phyloP scores from a whole-genome alignment of 1,139 yeast genomes.

The Blastobotrys petasosporus region DNA sequence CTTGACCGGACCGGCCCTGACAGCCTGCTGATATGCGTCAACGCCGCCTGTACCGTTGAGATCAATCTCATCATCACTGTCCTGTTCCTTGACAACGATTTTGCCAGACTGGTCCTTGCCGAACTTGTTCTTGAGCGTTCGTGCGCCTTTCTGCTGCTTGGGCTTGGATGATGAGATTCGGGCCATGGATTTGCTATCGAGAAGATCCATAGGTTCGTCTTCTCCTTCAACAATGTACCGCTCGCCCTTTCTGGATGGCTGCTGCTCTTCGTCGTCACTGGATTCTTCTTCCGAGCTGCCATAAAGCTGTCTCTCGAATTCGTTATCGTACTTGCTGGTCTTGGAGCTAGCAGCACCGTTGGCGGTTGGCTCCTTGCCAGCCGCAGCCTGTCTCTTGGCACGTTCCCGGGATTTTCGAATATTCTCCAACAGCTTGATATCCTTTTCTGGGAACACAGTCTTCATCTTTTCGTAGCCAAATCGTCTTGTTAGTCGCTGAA shows the following conservation, averaged over 20 bases:
- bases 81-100: conserved; percentile 33
- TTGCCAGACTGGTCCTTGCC: conserved; percentile 43
- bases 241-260: conserved; percentile 35
- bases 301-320: conserved; percentile 73
- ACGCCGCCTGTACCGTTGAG: conserved; percentile 44
- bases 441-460: conserved; percentile 81
- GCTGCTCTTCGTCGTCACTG: conserved; percentile 34
- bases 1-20: conserved; percentile 84
- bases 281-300: conserved; percentile 38
- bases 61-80: conserved; percentile 40
- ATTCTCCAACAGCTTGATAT: conserved; percentile 71
- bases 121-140: conserved; percentile 42
- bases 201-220: conserved; percentile 82
- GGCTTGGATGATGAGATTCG: conserved; percentile 87
- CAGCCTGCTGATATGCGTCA: conserved; percentile 90
- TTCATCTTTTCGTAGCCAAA: conserved; percentile 82
- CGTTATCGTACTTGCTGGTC: conserved; percentile 55
- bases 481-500: conserved; percentile 84
- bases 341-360: conserved; percentile 4
- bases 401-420: conserved; percentile 83
- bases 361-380: conserved; percentile 26
- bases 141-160: conserved; percentile 30
- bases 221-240: conserved; percentile 68
- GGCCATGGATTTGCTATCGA: conserved; percentile 78
- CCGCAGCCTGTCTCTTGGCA: conserved; percentile 64